phyloP scores from a whole-genome alignment of 163 green algal genomes.

The Chloroidium sp. region DNA sequence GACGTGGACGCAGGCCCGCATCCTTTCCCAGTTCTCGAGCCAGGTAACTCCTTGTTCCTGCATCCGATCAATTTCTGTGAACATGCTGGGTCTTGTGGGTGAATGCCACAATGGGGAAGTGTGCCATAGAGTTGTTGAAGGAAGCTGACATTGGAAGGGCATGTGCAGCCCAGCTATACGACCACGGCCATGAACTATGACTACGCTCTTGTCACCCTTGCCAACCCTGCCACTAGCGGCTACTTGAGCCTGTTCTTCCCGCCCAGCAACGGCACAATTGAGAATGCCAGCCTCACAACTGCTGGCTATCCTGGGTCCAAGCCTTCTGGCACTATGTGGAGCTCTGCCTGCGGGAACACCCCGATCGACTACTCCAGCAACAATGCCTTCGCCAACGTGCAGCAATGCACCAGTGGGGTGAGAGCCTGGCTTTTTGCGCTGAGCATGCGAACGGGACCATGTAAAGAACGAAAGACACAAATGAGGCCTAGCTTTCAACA shows the following conservation, averaged over 20 bases:
- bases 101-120: too few species aligned
- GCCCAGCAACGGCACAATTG: not conserved
- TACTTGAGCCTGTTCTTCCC: conserved; percentile 7
- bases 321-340: conserved; percentile 22
- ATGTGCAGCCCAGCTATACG: conserved; percentile 10
- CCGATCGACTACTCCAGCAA: conserved; percentile 12
- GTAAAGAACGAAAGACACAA: too few species aligned
- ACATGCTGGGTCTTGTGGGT: too few species aligned
- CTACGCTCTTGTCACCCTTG: conserved; percentile 22
- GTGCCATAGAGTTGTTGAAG: too few species aligned
- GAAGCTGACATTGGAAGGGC: too few species aligned
- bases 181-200: conserved; percentile 23
- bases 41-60: not conserved
- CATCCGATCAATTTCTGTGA: too few species aligned
- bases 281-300: conserved; percentile 10
- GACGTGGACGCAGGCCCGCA: not conserved
- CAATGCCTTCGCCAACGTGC: conserved; percentile 5
- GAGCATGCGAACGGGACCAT: too few species aligned
- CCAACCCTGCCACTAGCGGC: not conserved
- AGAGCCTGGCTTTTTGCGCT: too few species aligned
- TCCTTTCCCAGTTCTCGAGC: not conserved
- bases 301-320: conserved; percentile 22
- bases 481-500: too few species aligned
- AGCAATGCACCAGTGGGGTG: conserved; percentile 1
- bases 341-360: conserved; percentile 10